These are phyloP conservation scores for Eimeria falciformis DNA, from an alignment of 169 alveolate genomes.

Conservation along the genomic window DNA sequence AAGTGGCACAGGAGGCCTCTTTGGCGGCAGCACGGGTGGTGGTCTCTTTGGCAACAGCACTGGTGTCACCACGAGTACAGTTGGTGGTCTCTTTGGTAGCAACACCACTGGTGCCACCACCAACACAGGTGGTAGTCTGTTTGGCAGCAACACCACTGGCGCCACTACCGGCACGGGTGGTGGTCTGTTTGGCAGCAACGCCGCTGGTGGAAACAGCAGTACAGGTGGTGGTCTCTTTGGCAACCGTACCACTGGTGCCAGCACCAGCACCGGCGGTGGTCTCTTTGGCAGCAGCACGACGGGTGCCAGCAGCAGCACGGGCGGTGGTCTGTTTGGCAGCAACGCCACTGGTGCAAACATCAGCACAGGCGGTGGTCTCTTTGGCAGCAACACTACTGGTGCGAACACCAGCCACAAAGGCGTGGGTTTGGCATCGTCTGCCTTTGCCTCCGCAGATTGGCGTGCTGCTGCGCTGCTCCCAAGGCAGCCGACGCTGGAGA, in stretches of 20 bases:
- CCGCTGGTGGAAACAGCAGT: background rate
- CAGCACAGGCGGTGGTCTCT: background rate
- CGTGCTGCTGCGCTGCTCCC: conserved; percentile 67
- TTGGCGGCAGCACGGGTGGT: conserved; percentile 22
- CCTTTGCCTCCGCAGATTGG: conserved; percentile 35
- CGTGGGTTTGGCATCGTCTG: background rate
- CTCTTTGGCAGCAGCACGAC: conserved; percentile 14
- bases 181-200: conserved; percentile 39
- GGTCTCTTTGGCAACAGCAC: conserved; percentile 9
- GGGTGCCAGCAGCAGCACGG: background rate
- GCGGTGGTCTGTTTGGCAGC: conserved; percentile 51
- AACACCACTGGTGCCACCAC: background rate
- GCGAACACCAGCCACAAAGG: conserved; percentile 29
- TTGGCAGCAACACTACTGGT: background rate
- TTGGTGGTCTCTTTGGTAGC: conserved; percentile 32
- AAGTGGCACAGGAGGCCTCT: background rate
- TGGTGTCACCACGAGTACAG: background rate
- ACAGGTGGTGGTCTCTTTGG: background rate
- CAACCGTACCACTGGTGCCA: conserved; percentile 1
- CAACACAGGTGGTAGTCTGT: conserved; percentile 20
- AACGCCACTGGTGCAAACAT: background rate
- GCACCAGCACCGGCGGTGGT: conserved; percentile 1
- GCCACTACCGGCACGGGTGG: conserved; percentile 8
- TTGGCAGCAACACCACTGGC: conserved; percentile 2
- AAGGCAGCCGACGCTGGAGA: conserved; percentile 52